Conservation (phyloP, 495 filamentous ascomycete genomes). For the Neurospora discreta region DNA sequence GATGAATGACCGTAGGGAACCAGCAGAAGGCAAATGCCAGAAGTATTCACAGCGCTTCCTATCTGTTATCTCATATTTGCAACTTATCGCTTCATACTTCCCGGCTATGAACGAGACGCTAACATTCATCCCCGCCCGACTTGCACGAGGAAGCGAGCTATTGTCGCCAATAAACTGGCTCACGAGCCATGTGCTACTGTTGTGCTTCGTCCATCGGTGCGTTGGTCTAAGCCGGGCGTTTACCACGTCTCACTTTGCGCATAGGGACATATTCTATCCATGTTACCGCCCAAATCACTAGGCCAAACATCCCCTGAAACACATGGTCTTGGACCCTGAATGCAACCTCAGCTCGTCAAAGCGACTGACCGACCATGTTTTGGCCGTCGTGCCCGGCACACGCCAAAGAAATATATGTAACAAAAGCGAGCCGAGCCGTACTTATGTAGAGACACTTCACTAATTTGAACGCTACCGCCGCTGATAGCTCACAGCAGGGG, state of each 20-base stretch:
- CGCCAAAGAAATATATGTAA: no score
- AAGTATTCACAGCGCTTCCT: neutral
- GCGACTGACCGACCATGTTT: no score
- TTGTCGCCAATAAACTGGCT: neutral
- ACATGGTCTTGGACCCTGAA: neutral
- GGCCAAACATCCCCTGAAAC: neutral
- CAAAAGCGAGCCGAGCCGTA: neutral
- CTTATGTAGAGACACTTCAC: no score
- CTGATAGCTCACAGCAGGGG: neutral
- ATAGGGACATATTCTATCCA: neutral
- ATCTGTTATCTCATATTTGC: neutral
- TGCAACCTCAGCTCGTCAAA: neutral
- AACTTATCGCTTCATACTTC: neutral
- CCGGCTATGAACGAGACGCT: neutral
- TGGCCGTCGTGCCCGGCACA: no score
- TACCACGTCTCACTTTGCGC: neutral
- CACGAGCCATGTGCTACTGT: neutral
- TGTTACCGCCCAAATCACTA: neutral
- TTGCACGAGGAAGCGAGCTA: neutral
- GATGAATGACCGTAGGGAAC: neutral
- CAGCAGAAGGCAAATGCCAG: neutral
- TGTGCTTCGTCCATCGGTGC: neutral
- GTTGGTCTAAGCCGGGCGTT: neutral
- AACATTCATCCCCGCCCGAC: neutral
- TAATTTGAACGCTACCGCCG: neutral